Base-by-base conservation (phyloP, 2,329 filamentous ascomycete genomes). In the Fonsecaea erecta region DNA sequence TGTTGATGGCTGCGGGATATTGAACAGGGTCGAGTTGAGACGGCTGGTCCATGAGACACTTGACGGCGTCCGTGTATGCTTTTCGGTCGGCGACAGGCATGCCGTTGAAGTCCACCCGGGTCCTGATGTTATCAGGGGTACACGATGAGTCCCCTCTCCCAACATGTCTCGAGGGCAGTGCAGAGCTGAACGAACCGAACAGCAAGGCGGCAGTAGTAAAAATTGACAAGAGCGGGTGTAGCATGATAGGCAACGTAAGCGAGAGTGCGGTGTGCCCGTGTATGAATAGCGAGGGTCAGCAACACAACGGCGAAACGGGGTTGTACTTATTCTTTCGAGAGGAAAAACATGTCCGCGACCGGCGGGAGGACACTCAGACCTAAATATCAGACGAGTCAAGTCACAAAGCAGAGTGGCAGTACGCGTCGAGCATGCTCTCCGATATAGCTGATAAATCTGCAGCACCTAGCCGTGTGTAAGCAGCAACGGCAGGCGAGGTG, bases 41-140 rank as follows among this genome's bases (percentile, higher is more conserved):
- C 7, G 77, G 71, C 16, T 74, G 73, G 26, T 66, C 71, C 24
- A 73, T 73, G 32, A 80, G 63, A 68, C 78, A 80, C 43, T 78
- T 71, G 57, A 80, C 74, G 2, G 78, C 77, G 66, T 75, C 68
- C 26, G 76, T 78, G 65, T 79, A 80, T 2, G 69, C 53, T 54
- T 71, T 71, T 48, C 71, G 72, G 28, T 75, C 67, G 30, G 56
- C 63, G n/a, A 64, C 65, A 30, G 70, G 40, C 69, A 72, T 68
- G 35, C 53, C 66, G 55, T 65, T 64, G 55, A 68, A 72, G 66
- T 70, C 68, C 18, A 71, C 69, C 12, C 70, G 62, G 14, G 68
- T 70, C 28, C 28, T 58, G 43, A 64, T 61, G 12, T 55, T 67
- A 21, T 67, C 65, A 11, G 59, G 40, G 16, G 35, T 67, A 59